phyloP scores from a whole-genome alignment of 1,284 basidiomycete species.

The Melanopsichium pennsylvanicum region DNA sequence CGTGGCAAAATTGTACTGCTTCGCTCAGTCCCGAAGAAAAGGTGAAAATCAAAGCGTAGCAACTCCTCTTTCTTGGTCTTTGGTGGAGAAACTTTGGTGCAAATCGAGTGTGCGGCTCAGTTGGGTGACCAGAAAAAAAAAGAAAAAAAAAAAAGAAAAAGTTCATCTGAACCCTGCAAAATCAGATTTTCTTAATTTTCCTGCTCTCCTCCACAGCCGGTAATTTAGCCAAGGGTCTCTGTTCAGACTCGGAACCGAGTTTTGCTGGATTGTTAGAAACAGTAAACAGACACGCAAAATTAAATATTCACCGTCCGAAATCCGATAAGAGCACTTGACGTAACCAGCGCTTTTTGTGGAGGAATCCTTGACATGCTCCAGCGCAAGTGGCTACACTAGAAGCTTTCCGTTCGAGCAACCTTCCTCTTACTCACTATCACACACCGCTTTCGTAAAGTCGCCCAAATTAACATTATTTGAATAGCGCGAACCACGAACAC shows the following conservation, averaged over 20 bases:
- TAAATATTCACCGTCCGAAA: slow-evolving; percentile 4
- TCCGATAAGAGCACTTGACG: slow-evolving; percentile 14
- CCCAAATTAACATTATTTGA: no score
- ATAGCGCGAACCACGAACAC: no score
- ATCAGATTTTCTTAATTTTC: no score
- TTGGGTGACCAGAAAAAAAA: background rate
- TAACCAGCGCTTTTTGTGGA: background rate
- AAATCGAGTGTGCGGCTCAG: slow-evolving; percentile 5
- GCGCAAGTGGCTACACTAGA: no score
- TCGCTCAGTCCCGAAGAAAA: no score
- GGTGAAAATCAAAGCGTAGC: slow-evolving; percentile 19
- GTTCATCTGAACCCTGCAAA: slow-evolving; percentile 4
- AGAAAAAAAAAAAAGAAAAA: background rate
- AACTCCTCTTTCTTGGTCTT: slow-evolving; percentile 7
- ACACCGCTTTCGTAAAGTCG: no score
- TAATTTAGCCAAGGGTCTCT: background rate
- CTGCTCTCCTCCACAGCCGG: no score
- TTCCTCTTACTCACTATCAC: background rate
- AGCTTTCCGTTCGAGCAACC: no score
- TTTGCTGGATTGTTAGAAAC: background rate
- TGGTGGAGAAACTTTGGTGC: slow-evolving; percentile 31
- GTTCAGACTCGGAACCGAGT: background rate
- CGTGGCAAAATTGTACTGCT: slow-evolving; percentile 24
- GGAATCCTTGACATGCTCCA: background rate
- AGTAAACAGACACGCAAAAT: background rate